phyloP scores from a whole-genome alignment of 2,329 filamentous ascomycete genomes.

The Phaeoacremonium minimum region DNA sequence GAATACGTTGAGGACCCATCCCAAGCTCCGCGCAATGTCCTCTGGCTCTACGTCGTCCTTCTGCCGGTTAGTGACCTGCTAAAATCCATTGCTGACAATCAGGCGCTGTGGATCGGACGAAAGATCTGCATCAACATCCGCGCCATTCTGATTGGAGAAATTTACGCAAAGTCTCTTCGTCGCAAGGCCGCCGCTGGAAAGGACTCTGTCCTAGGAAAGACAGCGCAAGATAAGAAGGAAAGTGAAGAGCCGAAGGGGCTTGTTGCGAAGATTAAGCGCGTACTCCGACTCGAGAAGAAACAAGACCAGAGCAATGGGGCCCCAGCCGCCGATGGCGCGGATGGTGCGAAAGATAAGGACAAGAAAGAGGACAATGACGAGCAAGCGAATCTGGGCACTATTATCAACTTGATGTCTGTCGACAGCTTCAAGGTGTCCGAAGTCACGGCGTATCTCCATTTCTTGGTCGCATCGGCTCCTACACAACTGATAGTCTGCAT shows the following conservation, averaged over 20 bases:
- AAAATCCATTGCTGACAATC: conserved; percentile 77
- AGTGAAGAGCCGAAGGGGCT: conserved; percentile 32
- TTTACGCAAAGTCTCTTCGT: conserved; percentile 91
- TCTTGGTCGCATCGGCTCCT: conserved; percentile 87
- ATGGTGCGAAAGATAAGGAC: conserved; percentile 18
- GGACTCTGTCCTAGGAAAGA: conserved; percentile 68
- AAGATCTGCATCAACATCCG: conserved; percentile 91
- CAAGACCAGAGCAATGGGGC: conserved; percentile 28
- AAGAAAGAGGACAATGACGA: conserved; percentile 47
- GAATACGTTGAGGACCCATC: conserved; percentile 87
- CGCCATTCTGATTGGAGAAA: conserved; percentile 93
- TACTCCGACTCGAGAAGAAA: conserved; percentile 60
- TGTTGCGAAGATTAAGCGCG: conserved; percentile 46
- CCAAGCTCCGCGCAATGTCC: conserved; percentile 73
- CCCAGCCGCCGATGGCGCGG: not conserved
- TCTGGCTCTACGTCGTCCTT: conserved; percentile 93
- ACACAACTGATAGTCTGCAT: conserved; percentile 83
- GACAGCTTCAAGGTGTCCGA: conserved; percentile 99
- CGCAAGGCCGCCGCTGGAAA: conserved; percentile 78
- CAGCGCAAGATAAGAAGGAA: conserved; percentile 35
- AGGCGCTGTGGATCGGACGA: conserved; percentile 88
- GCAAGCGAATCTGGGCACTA: conserved; percentile 92
- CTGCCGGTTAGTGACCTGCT: conserved; percentile 79
- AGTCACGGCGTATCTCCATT: conserved; percentile 91
- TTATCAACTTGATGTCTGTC: conserved; percentile 99